Evolutionary conservation across 2,329 filamentous ascomycete genomes (phyloP).

Genomic region (Clarireedia hainanense): DNA sequence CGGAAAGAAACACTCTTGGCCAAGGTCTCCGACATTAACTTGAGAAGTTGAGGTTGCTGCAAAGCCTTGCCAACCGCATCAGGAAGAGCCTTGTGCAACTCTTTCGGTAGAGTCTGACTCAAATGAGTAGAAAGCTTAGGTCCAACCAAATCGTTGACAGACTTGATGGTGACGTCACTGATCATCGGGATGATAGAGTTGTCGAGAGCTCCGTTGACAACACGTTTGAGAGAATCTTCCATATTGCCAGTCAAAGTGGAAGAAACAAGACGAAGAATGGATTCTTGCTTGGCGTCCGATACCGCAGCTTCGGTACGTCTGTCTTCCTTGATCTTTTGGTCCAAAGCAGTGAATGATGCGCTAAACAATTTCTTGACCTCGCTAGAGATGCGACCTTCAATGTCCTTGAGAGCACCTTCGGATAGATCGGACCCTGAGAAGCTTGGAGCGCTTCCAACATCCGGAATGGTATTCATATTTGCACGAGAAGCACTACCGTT

Average conservation of each 20-base stretch:
- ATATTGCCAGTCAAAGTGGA: constrained; percentile 63
- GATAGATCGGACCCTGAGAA: constrained; percentile 29
- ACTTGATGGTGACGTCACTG: constrained; percentile 46
- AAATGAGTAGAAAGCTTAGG: constrained; percentile 43
- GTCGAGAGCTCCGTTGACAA: constrained; percentile 56
- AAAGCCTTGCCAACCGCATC: constrained; percentile 58
- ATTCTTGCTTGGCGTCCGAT: constrained; percentile 58
- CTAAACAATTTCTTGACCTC: constrained; percentile 44
- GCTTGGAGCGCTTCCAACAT: constrained; percentile 10
- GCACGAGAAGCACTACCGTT: constrained; percentile 22
- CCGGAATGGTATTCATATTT: constrained; percentile 11
- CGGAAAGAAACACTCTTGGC: constrained; percentile 56
- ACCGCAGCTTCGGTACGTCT: constrained; percentile 55
- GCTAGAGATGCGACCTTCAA: constrained; percentile 40
- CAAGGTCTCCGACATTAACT: constrained; percentile 65
- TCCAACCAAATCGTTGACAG: constrained; percentile 64
- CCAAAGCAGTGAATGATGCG: constrained; percentile 52
- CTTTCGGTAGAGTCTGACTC: constrained; percentile 39
- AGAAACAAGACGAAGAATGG: constrained; percentile 60
- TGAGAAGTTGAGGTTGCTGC: constrained; percentile 65
- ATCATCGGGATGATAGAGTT: constrained; percentile 71
- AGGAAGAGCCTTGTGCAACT: constrained; percentile 65
- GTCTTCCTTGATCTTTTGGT: constrained; percentile 60
- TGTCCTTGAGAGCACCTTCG: constrained; percentile 37
- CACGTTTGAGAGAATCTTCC: constrained; percentile 38